Evolutionary conservation across 139 green algal genomes (phyloP).

Genomic region (Chlamydomonas sp.): DNA sequence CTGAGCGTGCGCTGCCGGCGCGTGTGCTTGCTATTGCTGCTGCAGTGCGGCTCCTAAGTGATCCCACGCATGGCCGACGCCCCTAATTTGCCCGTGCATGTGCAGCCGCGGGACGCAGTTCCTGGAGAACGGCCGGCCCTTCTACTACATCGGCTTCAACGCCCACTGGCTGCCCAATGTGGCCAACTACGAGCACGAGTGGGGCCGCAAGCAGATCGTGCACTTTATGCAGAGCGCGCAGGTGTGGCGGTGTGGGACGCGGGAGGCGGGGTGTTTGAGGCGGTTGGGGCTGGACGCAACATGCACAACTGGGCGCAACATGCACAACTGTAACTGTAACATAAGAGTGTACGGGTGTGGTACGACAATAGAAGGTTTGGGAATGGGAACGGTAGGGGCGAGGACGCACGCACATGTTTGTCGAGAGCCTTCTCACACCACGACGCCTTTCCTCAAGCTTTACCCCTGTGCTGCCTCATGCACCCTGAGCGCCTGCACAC

Average conservation of each 20-base stretch:
- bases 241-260: background rate
- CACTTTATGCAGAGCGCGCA: slow-evolving; percentile 13
- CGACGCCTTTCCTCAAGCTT: too few species aligned
- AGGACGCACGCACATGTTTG: too few species aligned
- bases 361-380: too few species aligned
- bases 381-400: too few species aligned
- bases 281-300: background rate
- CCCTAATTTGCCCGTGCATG: background rate
- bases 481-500: too few species aligned
- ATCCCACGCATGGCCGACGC: background rate
- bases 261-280: background rate
- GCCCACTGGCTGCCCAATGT: slow-evolving; percentile 32
- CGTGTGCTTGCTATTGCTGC: background rate
- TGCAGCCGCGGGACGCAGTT: slow-evolving; percentile 17
- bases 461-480: too few species aligned
- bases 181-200: slow-evolving; percentile 15
- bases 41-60: background rate
- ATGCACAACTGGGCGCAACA: too few species aligned
- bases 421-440: too few species aligned
- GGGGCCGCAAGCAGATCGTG: slow-evolving; percentile 23
- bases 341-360: background rate
- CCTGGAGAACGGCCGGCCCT: slow-evolving; percentile 19
- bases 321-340: too few species aligned
- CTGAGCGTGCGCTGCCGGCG: too few species aligned
- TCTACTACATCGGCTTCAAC: slow-evolving; percentile 46